Percentiles rank a stretch among this genome's conserved stretches.
These are phyloP conservation scores for Phenoliferia sp. DNA, from an alignment of 1,284 basidiomycete species.

Conservation along the genomic window DNA sequence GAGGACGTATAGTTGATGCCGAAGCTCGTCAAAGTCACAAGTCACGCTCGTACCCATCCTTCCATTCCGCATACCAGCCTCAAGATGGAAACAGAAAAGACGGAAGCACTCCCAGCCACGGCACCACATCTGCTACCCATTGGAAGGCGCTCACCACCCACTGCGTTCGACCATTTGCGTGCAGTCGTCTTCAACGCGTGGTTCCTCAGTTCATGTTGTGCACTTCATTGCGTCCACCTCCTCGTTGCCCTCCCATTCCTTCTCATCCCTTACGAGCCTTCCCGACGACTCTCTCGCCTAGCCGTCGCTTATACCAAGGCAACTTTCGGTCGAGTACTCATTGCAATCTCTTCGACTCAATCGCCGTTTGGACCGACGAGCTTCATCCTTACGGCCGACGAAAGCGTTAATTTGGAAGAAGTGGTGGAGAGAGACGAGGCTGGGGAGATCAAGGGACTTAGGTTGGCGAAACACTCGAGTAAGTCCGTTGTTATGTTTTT, in stretches of 20 bases:
- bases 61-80: too few relatives aligned
- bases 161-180: background rate
- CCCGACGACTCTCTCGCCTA: conserved; percentile 50
- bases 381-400: conserved; percentile 58
- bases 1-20: too few relatives aligned
- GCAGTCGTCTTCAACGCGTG: conserved; percentile 6
- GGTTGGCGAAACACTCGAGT: conserved; percentile 65
- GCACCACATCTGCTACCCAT: background rate
- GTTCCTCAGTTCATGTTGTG: conserved; percentile 2
- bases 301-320: conserved; percentile 76
- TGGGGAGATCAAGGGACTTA: conserved; percentile 58
- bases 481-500: conserved; percentile 52
- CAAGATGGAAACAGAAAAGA: too few relatives aligned
- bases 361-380: conserved; percentile 57
- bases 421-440: conserved; percentile 50
- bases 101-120: background rate
- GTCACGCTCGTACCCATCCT: too few relatives aligned
- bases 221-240: conserved; percentile 5
- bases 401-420: conserved; percentile 28
- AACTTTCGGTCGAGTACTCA: conserved; percentile 65
- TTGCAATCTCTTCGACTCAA: conserved; percentile 50
- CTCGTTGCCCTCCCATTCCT: conserved; percentile 1
- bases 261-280: background rate
- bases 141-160: too few relatives aligned
- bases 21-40: too few relatives aligned